Evolutionary conservation across 1,284 basidiomycete species (phyloP), one percentile per base, ranked within the genome.

Genomic region (Rhodofomes roseus): DNA sequence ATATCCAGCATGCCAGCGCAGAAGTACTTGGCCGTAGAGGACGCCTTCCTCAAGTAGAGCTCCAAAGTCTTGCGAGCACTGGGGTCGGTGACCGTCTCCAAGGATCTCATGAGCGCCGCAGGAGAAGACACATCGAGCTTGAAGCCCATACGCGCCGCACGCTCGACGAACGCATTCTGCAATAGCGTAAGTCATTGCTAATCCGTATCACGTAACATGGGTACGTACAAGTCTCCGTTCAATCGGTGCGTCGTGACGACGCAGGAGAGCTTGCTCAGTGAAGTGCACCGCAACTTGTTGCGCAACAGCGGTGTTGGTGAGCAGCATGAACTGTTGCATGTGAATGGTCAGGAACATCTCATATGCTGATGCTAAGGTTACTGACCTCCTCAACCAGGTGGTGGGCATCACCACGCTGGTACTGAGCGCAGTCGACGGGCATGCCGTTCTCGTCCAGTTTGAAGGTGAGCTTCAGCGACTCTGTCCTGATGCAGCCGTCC

Each of bases 1-100:
- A 99, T 99, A 76, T 99, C 97, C 66, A 99, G 82, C 94, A 98
- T 97, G 65, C 97, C 97, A 27, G 96, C 87, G 73, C 96, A 99
- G 86, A 98, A 99, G 77, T 99, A 98, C 73, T 96, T 96, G 63
- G 97, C 93, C 56, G 88, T 86, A 62, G 90, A 89, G 68, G 96
- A 97, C 20, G 94, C 87, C 75, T 97, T 98, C 71, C 86, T 89
- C 34, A 89, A 86, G 44, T 98, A 80, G 22, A 96, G 72, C 71
- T 95, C 87, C 22, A 98, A 79, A 29, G 94, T 81, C 54, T 83
- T 78, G 59, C 87, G 86, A 61, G 89, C 90, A 58, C 83, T 84
- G 14, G 87, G 83, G 66, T 96, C 87, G 52, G 82, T 71, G 61
- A 99, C 82, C 23, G 81, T 77, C 39, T 89, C 77, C 67, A 98